Evolutionary conservation across 1,284 basidiomycete genomes (phyloP).

Genomic region (Pseudozyma tsukubaensis): DNA sequence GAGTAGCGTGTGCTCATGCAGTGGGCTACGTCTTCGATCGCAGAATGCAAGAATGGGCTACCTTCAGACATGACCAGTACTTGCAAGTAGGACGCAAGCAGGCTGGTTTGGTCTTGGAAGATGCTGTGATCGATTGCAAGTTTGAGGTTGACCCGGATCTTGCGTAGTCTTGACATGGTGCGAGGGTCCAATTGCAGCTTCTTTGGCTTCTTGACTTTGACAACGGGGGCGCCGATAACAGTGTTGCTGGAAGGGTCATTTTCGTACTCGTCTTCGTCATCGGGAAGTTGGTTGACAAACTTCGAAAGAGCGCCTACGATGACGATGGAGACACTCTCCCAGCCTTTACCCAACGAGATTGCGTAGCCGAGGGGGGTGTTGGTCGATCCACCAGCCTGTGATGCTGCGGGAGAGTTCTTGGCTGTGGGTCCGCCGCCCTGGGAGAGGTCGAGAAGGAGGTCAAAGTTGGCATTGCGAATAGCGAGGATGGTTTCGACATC

Average conservation of each 20-base stretch:
- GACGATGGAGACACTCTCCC: slow-evolving; percentile 58
- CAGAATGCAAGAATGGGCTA: slow-evolving; percentile 40
- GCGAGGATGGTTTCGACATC: slow-evolving; percentile 62
- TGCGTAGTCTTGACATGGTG: slow-evolving; percentile 55
- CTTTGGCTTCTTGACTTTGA: slow-evolving; percentile 38
- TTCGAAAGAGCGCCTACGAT: slow-evolving; percentile 62
- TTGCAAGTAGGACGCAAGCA: slow-evolving; percentile 63
- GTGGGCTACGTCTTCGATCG: slow-evolving; percentile 49
- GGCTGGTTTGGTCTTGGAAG: slow-evolving; percentile 53
- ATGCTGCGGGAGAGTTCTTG: slow-evolving; percentile 30
- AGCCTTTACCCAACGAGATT: slow-evolving; percentile 59
- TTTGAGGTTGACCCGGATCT: slow-evolving; percentile 64
- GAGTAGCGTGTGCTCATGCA: slow-evolving; percentile 22
- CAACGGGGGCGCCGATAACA: slow-evolving; percentile 6
- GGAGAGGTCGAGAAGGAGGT: slow-evolving; percentile 60
- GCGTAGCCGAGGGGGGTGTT: slow-evolving; percentile 60
- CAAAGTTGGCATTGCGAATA: slow-evolving; percentile 64
- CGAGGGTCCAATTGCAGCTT: slow-evolving; percentile 52
- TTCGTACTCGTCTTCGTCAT: slow-evolving; percentile 52
- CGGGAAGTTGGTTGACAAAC: slow-evolving; percentile 65
- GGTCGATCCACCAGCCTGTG: slow-evolving; percentile 36
- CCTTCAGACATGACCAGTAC: slow-evolving; percentile 64
- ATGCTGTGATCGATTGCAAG: slow-evolving; percentile 65
- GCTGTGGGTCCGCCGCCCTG: slow-evolving; percentile 25
- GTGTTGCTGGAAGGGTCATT: slow-evolving; percentile 2